Evolutionary conservation across 257 asterid genomes (phyloP).

Genomic region (Nicotiana obtusifolia): DNA sequence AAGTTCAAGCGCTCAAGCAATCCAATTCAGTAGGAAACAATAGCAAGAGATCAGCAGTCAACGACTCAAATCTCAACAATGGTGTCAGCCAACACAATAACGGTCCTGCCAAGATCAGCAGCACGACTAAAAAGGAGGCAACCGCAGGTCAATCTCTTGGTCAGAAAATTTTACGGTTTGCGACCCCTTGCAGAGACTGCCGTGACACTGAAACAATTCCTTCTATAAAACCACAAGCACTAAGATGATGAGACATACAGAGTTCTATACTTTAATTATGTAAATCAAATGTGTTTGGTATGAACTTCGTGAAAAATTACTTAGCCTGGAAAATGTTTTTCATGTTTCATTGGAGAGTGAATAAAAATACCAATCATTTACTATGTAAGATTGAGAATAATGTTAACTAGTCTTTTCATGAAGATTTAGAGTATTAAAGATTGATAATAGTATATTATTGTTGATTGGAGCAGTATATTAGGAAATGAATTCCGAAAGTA

Average conservation of each 20-base stretch:
- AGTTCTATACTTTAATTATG: not conserved
- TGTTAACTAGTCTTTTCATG: not conserved
- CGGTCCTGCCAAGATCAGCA: conserved; percentile 11
- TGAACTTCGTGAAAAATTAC: too few species aligned
- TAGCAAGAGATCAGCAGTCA: conserved; percentile 15
- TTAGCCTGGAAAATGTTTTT: too few species aligned
- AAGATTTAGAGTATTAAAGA: not conserved
- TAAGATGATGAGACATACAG: conserved; percentile 12
- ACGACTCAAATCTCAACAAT: conserved; percentile 18
- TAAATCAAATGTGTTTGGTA: too few species aligned
- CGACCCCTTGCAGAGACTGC: conserved; percentile 44
- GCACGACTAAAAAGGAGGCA: conserved; percentile 21
- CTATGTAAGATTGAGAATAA: not conserved
- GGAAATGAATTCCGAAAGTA: not conserved
- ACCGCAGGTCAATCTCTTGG: conserved; percentile 27
- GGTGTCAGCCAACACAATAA: conserved; percentile 6
- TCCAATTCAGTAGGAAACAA: conserved; percentile 15
- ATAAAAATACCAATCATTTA: too few species aligned
- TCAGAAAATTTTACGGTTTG: conserved; percentile 36
- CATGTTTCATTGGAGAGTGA: too few species aligned
- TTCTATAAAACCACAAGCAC: conserved; percentile 17
- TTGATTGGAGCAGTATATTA: not conserved
- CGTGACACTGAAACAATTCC: conserved; percentile 26
- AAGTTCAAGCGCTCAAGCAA: conserved; percentile 17
- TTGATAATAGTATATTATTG: not conserved